Evolutionary conservation across 768 basidiomycete genomes (phyloP), one percentile per base, ranked within the genome.

Genomic region (Pisolithus albus): DNA sequence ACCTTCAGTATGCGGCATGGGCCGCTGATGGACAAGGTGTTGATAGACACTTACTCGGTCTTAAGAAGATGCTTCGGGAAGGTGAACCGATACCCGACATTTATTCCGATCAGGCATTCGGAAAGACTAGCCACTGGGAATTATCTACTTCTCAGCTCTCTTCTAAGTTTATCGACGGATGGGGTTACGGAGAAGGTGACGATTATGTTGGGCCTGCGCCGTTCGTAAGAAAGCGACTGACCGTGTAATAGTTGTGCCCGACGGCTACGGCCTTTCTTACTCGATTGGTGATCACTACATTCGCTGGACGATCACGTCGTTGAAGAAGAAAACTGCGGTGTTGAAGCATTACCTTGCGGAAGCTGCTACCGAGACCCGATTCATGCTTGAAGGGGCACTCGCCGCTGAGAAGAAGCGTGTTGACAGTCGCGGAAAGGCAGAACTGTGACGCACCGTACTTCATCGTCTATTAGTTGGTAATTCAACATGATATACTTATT

Each of bases 161-260:
- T 46, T 85, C 82, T 41, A 75, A 75, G 47, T 93, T 78, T 66
- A 73, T 99, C 32, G 90, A 94, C 59, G 92, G 92, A 19, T 98
- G 95, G 95, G 96, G 95, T 13, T 97, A 97, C 64, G 92, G 93
- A 7, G 91, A 95, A 78, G 89, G 89, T 90, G 52, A 56, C 11
- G 34, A 34, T 15, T 34, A 11, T 34, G 34, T 15, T 34, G 4
- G 34, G 13, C 11, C 34, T 34, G 34, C 34, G 13, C 34, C 34
- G 34, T 34, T 34, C 13, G 34, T 34, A 13, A 5, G 34, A 34
- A 34, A 34, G 34, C 4, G 34, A n/a, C 21, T 7, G 41, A 61
- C 61, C n/a, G 8, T 16, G 1, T 7, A 4, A 15, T 53, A 88
- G 94, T 98, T 26, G 93, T 96, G 0, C 77, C 82, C 1, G 91